phyloP scores from a whole-genome alignment of 2,329 filamentous ascomycete genomes.

The Lasiodiplodia sp. region DNA sequence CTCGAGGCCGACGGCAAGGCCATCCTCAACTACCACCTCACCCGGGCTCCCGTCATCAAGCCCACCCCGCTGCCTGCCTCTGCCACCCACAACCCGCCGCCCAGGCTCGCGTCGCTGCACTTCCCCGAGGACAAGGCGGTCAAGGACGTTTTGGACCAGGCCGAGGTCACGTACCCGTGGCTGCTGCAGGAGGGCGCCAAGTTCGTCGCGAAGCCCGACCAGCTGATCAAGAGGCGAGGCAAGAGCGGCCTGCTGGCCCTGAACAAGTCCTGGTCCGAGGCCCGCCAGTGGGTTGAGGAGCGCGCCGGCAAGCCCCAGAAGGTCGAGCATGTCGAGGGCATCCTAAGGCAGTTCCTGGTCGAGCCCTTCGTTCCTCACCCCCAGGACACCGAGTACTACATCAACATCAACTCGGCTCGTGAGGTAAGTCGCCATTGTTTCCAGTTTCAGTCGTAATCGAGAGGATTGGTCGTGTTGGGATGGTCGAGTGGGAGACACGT shows the following conservation, averaged over 20 bases:
- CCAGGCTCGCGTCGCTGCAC: conserved; percentile 89
- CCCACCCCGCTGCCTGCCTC: conserved; percentile 86
- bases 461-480: conserved; percentile 8
- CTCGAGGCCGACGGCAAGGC: conserved; percentile 99
- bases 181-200: conserved; percentile 81
- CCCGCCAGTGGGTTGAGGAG: conserved; percentile 90
- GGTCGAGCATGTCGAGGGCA: conserved; percentile 90
- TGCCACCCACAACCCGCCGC: conserved; percentile 87
- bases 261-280: conserved; percentile 97
- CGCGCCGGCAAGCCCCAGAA: conserved; percentile 90
- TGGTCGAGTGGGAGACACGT: conserved; percentile 4
- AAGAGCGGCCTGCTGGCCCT: conserved; percentile 96
- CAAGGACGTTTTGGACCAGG: conserved; percentile 87
- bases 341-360: conserved; percentile 93
- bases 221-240: conserved; percentile 99
- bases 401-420: conserved; percentile 99
- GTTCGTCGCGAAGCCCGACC: conserved; percentile 99
- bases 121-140: conserved; percentile 89
- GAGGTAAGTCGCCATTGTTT: conserved; percentile 75
- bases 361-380: conserved; percentile 98
- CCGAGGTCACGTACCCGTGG: conserved; percentile 97
- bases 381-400: conserved; percentile 97
- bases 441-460: conserved; percentile 20
- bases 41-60: conserved; percentile 96
- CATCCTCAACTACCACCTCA: conserved; percentile 99